Evolutionary conservation across 2,329 filamentous ascomycete species (phyloP).

Genomic region (Aurifilum marmelostoma): DNA sequence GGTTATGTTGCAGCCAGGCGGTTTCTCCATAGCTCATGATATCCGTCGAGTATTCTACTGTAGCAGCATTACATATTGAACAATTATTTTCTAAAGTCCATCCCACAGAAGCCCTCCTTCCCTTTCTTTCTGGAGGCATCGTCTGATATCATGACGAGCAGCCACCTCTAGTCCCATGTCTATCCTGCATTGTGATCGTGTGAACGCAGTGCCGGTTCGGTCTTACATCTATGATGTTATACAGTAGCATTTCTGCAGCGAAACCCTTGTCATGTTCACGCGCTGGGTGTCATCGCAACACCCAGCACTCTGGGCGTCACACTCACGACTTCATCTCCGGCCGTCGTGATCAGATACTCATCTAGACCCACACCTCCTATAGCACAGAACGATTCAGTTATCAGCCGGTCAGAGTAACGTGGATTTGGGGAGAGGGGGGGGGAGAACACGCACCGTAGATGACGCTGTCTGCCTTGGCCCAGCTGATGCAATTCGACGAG

Average conservation of each 20-base stretch:
- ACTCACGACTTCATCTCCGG: slow-evolving; percentile 6
- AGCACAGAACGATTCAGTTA: neutral
- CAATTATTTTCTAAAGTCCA: neutral
- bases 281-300: neutral
- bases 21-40: neutral
- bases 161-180: neutral
- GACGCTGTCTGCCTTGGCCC: slow-evolving; percentile 6
- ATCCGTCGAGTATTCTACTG: neutral
- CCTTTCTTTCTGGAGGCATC: neutral
- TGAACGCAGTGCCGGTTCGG: neutral
- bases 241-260: neutral
- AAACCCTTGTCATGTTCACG: neutral
- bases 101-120: neutral
- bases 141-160: neutral
- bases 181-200: neutral
- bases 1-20: neutral
- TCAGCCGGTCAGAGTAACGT: neutral
- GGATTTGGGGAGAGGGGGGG: no score
- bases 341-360: slow-evolving; percentile 18
- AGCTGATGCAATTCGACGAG: slow-evolving; percentile 35
- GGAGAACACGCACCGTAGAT: slow-evolving; percentile 6
- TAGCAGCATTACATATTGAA: neutral
- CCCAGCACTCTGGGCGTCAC: slow-evolving; percentile 11
- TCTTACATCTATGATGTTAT: neutral
- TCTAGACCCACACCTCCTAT: slow-evolving; percentile 17